Evolutionary conservation across 23 red algal genomes (phyloP).

Genomic region (Pyropia yezoensis): DNA sequence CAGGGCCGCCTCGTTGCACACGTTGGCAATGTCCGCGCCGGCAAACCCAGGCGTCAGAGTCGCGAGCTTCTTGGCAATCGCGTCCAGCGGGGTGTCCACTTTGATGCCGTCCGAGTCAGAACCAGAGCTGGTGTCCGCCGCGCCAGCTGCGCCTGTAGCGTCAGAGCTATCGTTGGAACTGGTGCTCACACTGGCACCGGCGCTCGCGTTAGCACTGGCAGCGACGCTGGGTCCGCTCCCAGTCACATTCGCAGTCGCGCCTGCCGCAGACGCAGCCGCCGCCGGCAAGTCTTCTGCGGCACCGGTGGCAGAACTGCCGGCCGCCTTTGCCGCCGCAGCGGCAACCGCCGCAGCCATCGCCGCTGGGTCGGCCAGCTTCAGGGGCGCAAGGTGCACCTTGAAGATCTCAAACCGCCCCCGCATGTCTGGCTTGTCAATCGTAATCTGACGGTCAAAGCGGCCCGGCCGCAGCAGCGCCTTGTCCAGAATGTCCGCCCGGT

Average conservation of each 20-base stretch:
- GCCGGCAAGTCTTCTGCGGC: conserved; percentile 2
- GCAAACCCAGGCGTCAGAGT: conserved; percentile 95
- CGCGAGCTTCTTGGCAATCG: conserved; percentile 82
- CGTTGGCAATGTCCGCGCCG: conserved; percentile 99
- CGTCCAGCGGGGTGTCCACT: conserved; percentile 1
- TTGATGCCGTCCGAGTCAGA: neutral
- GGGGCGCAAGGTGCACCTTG: conserved; percentile 80
- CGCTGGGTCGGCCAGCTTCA: conserved; percentile 54
- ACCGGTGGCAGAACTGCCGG: too few relatives aligned
- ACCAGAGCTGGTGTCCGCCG: too few relatives aligned
- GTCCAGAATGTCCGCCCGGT: conserved; percentile 95
- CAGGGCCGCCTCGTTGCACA: conserved; percentile 95
- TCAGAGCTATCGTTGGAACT: too few relatives aligned
- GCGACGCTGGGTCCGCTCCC: too few relatives aligned
- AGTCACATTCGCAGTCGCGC: too few relatives aligned
- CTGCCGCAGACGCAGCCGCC: neutral
- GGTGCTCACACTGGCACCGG: too few relatives aligned
- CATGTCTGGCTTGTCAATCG: conserved; percentile 98
- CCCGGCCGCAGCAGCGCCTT: conserved; percentile 91
- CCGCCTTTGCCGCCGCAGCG: too few relatives aligned
- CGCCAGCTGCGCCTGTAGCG: too few relatives aligned
- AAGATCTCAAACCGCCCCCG: conserved; percentile 89
- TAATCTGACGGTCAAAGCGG: conserved; percentile 94
- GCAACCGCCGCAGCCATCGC: neutral
- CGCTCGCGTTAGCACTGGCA: too few relatives aligned